phyloP scores from a whole-genome alignment of 495 filamentous ascomycete species.

The Penicillium daleae region DNA sequence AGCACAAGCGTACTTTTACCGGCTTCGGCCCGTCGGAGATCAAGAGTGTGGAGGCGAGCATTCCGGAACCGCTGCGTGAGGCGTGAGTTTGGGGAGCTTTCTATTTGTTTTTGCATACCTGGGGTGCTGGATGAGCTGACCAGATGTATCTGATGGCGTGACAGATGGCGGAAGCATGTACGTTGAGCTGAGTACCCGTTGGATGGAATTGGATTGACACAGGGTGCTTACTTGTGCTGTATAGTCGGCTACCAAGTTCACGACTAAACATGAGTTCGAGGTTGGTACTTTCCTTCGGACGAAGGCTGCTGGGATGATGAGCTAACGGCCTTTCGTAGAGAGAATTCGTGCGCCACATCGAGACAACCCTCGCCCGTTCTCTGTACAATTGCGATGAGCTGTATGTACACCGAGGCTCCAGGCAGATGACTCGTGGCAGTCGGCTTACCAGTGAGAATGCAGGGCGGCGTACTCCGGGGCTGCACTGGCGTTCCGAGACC shows the following conservation, averaged over 20 bases:
- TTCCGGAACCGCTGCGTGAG: constrained; percentile 86
- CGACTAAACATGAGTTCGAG: constrained; percentile 73
- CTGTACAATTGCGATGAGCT: constrained; percentile 98
- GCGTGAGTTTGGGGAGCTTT: constrained; percentile 54
- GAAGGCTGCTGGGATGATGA: constrained; percentile 1
- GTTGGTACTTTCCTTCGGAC: constrained; percentile 31
- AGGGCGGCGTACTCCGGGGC: constrained; percentile 90
- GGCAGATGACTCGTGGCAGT: background rate
- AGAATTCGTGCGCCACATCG: constrained; percentile 90
- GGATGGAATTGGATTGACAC: background rate
- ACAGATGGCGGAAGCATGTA: constrained; percentile 81
- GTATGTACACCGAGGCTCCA: constrained; percentile 32
- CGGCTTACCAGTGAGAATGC: background rate
- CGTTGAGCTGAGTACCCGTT: constrained; percentile 16
- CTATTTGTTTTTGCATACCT: background rate
- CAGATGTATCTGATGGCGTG: background rate
- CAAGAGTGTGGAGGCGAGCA: constrained; percentile 86
- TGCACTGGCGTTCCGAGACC: constrained; percentile 88
- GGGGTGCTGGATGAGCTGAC: constrained; percentile 21
- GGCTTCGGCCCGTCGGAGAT: constrained; percentile 90
- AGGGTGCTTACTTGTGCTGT: background rate
- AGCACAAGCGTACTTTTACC: constrained; percentile 93
- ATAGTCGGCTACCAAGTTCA: constrained; percentile 70
- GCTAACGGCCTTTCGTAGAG: constrained; percentile 47
- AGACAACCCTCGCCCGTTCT: constrained; percentile 93